A percentile compares a stretch with the other conserved stretches of the same genome.
phyloP scores from a whole-genome alignment of 2,329 filamentous ascomycete genomes.

The Sporothrix phasma region DNA sequence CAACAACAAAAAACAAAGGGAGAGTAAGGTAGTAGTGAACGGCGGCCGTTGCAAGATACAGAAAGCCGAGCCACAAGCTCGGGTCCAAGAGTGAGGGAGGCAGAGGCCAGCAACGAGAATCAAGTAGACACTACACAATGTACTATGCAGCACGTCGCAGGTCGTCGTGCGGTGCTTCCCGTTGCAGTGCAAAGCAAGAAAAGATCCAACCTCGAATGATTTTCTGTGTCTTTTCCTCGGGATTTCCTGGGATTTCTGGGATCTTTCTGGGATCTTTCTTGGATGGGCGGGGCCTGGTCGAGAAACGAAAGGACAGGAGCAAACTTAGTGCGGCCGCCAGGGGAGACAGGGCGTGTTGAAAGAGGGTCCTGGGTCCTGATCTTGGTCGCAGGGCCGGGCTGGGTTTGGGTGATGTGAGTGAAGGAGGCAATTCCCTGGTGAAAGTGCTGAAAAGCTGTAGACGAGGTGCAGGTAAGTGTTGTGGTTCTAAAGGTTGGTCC shows the following conservation, averaged over 20 bases:
- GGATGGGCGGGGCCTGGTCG: background rate
- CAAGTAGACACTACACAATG: background rate
- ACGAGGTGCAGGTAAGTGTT: background rate
- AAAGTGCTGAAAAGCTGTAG: background rate
- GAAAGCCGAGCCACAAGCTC: background rate
- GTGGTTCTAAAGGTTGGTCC: background rate
- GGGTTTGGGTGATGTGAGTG: background rate
- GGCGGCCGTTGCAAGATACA: background rate
- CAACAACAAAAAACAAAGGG: background rate
- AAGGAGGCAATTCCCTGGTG: background rate
- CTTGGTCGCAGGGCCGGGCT: background rate
- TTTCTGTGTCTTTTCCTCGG: background rate
- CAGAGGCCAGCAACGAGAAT: background rate
- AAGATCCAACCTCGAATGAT: background rate
- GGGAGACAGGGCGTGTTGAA: background rate
- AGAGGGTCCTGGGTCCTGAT: constrained; percentile 5
- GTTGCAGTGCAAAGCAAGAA: background rate
- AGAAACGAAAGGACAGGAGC: background rate
- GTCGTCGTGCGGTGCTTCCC: background rate
- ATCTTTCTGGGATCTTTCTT: background rate
- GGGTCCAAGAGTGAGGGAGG: background rate
- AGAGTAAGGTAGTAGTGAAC: background rate
- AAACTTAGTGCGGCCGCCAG: background rate
- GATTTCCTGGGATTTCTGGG: background rate
- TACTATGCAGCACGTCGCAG: background rate